These are phyloP conservation scores for Aechmea fasciata DNA, from an alignment of 176 grass and related monocot genomes.

Conservation along the genomic window DNA sequence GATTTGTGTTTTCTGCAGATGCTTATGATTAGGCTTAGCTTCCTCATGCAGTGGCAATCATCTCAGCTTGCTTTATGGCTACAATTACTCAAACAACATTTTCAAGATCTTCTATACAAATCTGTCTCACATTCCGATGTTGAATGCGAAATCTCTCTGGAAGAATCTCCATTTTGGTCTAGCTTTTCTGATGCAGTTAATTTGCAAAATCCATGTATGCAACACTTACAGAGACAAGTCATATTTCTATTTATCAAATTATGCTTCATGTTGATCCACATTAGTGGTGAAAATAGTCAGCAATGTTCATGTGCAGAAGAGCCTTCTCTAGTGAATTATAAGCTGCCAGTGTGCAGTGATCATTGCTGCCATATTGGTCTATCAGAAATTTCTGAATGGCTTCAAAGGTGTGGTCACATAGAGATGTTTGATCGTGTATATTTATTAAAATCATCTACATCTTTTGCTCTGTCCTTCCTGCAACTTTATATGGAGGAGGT, in stretches of 20 bases:
- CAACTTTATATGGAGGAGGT: conserved; percentile 89
- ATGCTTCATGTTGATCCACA: conserved; percentile 46
- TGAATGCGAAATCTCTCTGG: conserved; percentile 40
- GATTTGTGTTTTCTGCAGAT: conserved; percentile 41
- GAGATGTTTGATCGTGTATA: conserved; percentile 21
- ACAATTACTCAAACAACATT: conserved; percentile 50
- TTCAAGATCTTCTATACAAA: conserved; percentile 48
- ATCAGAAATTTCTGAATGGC: conserved; percentile 69
- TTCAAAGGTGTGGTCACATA: conserved; percentile 41
- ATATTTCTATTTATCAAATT: conserved; percentile 55
- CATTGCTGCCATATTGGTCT: conserved; percentile 40
- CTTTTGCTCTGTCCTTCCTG: conserved; percentile 61
- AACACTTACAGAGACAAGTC: conserved; percentile 68
- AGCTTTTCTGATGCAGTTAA: conserved; percentile 22
- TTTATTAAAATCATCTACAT: conserved; percentile 30
- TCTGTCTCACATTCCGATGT: conserved; percentile 28
- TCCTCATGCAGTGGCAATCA: conserved; percentile 28
- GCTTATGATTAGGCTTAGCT: conserved; percentile 61
- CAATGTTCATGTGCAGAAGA: conserved; percentile 40
- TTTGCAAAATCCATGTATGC: conserved; percentile 28
- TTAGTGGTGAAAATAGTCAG: conserved; percentile 24
- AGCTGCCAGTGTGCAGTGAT: conserved; percentile 31
- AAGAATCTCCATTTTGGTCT: conserved; percentile 62
- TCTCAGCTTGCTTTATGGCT: conserved; percentile 49
- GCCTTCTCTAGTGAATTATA: conserved; percentile 20